Conservation (phyloP, 371 early-diverging fungal species). For the Mucor velutinosus region DNA sequence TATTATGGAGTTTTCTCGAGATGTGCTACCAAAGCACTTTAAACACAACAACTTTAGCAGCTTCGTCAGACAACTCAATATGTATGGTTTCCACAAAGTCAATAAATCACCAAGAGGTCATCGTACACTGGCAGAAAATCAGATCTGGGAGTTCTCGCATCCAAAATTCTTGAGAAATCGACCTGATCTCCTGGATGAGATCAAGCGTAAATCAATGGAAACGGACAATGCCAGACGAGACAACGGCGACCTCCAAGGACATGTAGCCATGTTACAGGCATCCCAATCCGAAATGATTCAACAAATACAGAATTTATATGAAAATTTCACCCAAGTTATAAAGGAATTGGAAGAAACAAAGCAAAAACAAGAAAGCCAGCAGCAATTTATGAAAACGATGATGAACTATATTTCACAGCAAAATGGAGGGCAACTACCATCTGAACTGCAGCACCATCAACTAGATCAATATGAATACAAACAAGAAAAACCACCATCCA, state of each 20-base stretch:
- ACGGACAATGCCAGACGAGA: conserved; percentile 72
- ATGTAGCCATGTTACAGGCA: conserved; percentile 73
- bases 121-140: conserved; percentile 79
- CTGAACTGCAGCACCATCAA: conserved; percentile 40
- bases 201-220: conserved; percentile 87
- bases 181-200: conserved; percentile 81
- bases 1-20: conserved; percentile 79
- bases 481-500: conserved; percentile 53
- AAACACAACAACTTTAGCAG: conserved; percentile 89
- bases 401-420: conserved; percentile 58
- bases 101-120: conserved; percentile 86
- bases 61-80: conserved; percentile 90
- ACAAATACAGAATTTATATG: conserved; percentile 68
- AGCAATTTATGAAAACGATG: conserved; percentile 61
- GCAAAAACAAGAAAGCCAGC: conserved; percentile 62
- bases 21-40: conserved; percentile 82
- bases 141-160: conserved; percentile 94
- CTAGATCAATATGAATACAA: conserved; percentile 11
- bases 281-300: conserved; percentile 77
- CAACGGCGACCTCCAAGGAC: conserved; percentile 70
- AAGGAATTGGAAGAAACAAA: conserved; percentile 72
- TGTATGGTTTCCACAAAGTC: conserved; percentile 89
- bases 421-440: conserved; percentile 44
- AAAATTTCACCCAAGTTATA: conserved; percentile 63
- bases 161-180: conserved; percentile 79